phyloP scores from a whole-genome alignment of 306 rosid species.

The Ormosia emarginata region DNA sequence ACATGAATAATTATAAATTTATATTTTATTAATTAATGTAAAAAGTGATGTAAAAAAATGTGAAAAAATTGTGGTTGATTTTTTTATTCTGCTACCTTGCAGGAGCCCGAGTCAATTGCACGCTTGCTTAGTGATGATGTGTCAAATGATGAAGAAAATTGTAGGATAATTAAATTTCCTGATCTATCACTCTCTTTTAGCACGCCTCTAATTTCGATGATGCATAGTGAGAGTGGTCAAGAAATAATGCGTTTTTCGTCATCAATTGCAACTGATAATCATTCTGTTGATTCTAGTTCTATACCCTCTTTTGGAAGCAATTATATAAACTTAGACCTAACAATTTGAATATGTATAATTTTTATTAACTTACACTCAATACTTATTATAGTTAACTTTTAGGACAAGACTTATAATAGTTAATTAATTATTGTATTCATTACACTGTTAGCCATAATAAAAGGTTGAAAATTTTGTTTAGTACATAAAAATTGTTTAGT shows the following conservation, averaged over 20 bases:
- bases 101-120: conserved; percentile 20
- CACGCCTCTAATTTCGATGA: conserved; percentile 7
- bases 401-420: background rate
- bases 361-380: background rate
- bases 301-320: conserved; percentile 1
- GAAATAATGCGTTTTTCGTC: conserved; percentile 7
- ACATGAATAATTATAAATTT: too few species aligned
- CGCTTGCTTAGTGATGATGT: background rate
- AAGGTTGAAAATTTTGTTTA: background rate
- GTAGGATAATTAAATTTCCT: conserved; percentile 12
- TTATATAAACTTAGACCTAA: conserved; percentile 56
- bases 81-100: background rate
- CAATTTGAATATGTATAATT: conserved; percentile 31
- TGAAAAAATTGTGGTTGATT: too few species aligned
- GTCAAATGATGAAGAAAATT: conserved; percentile 11
- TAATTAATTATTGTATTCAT: background rate
- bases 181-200: conserved; percentile 34
- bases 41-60: too few species aligned
- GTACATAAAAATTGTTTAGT: too few species aligned
- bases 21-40: too few species aligned
- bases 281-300: conserved; percentile 18
- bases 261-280: conserved; percentile 3
- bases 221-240: conserved; percentile 20
- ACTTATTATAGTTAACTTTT: background rate
- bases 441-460: background rate